Evolutionary conservation across 495 filamentous ascomycete species (phyloP).

Genomic region (Annulohypoxylon stygium): DNA sequence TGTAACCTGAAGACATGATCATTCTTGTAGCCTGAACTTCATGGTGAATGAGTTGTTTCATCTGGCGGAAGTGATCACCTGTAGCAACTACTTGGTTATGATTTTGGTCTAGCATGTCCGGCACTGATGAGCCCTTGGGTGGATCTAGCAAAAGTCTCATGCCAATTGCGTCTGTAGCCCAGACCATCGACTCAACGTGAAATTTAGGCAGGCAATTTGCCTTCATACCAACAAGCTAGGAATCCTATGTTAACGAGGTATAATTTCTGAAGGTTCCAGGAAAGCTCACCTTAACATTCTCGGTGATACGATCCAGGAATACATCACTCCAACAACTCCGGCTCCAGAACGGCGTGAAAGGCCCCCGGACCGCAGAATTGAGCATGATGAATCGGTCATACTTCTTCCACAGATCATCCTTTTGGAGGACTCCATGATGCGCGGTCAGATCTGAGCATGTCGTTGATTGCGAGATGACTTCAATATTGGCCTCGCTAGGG

Average conservation of each 20-base stretch:
- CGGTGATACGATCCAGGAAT: conserved; percentile 47
- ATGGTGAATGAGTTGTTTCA: conserved; percentile 38
- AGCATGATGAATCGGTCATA: conserved; percentile 54
- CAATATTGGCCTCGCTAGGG: conserved; percentile 46
- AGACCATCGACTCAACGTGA: conserved; percentile 56
- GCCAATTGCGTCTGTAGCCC: conserved; percentile 53
- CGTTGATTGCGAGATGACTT: conserved; percentile 40
- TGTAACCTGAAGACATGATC: conserved; percentile 49
- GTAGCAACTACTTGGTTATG: conserved; percentile 35
- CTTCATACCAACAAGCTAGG: conserved; percentile 52
- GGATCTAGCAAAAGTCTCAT: conserved; percentile 50
- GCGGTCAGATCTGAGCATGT: conserved; percentile 52
- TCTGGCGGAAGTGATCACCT: conserved; percentile 36
- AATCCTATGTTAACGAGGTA: not conserved
- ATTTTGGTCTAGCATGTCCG: conserved; percentile 14
- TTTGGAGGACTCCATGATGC: conserved; percentile 47
- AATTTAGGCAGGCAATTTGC: conserved; percentile 47
- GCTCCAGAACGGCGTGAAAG: conserved; percentile 53
- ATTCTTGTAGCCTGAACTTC: conserved; percentile 48
- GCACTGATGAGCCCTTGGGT: conserved; percentile 4
- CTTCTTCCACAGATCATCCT: conserved; percentile 47
- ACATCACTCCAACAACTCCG: conserved; percentile 51
- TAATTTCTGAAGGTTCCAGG: not conserved
- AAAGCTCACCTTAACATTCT: conserved; percentile 49
- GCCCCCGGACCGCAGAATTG: conserved; percentile 52